A percentile compares a stretch with the other conserved stretches of the same genome.
phyloP scores from a whole-genome alignment of 805 yeast genomes.

The Candida ascalaphidarum region DNA sequence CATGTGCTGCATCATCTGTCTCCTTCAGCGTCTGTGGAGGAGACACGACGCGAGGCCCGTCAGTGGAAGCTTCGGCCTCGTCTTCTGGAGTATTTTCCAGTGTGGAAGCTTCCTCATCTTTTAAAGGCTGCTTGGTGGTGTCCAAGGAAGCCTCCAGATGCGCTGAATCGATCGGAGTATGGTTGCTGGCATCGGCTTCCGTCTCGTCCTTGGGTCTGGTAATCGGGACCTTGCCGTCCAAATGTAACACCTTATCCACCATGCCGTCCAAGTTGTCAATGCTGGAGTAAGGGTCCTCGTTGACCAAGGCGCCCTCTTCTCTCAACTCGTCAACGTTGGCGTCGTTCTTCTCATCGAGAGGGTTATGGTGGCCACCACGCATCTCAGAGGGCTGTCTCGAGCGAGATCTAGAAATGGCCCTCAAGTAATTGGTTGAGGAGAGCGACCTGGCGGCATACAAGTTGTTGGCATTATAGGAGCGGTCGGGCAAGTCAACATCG shows the following conservation, averaged over 20 bases:
- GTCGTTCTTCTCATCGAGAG: conserved; percentile 21
- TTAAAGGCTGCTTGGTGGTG: neutral
- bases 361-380: conserved; percentile 3
- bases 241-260: conserved; percentile 36
- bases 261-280: conserved; percentile 43
- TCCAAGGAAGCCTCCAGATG: neutral
- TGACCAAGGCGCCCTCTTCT: conserved; percentile 48
- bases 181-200: conserved; percentile 1
- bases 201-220: conserved; percentile 1
- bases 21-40: too few species aligned
- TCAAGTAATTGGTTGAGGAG: conserved; percentile 46
- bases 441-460: conserved; percentile 25
- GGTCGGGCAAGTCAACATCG: conserved; percentile 27
- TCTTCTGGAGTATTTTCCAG: too few species aligned
- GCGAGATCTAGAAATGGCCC: conserved; percentile 60
- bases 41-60: too few species aligned
- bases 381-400: conserved; percentile 28
- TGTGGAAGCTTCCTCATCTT: too few species aligned
- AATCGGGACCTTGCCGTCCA: conserved; percentile 7
- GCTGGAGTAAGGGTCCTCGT: conserved; percentile 41
- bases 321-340: conserved; percentile 34
- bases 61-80: too few species aligned
- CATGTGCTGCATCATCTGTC: neutral
- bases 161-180: neutral
- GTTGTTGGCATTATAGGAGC: conserved; percentile 5